phyloP scores from a whole-genome alignment of 345 rosid genomes.

The Salix caprea region DNA sequence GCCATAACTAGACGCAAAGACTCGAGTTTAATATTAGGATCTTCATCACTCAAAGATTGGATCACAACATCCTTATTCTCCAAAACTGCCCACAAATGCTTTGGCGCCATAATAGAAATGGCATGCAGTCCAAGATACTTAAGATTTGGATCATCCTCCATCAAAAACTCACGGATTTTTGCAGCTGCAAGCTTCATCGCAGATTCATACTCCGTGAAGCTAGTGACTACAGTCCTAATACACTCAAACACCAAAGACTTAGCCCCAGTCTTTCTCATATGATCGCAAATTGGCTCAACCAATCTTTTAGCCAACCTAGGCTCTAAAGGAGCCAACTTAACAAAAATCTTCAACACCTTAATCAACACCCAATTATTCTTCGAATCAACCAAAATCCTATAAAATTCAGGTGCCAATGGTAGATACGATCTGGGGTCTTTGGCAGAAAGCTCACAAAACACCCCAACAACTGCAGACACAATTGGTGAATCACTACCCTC shows the following conservation, averaged over 20 bases:
- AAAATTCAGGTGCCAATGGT: slow-evolving; percentile 86
- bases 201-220: slow-evolving; percentile 78
- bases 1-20: slow-evolving; percentile 80
- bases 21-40: slow-evolving; percentile 72
- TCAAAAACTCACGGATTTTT: slow-evolving; percentile 62
- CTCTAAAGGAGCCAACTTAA: slow-evolving; percentile 70
- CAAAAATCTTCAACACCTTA: slow-evolving; percentile 78
- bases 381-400: slow-evolving; percentile 73
- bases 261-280: slow-evolving; percentile 75
- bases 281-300: slow-evolving; percentile 81
- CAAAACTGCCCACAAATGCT: slow-evolving; percentile 76
- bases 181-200: slow-evolving; percentile 74
- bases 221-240: slow-evolving; percentile 67
- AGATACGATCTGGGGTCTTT: slow-evolving; percentile 74
- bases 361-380: slow-evolving; percentile 89
- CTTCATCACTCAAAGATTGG: slow-evolving; percentile 77
- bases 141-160: slow-evolving; percentile 83
- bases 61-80: slow-evolving; percentile 85
- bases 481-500: slow-evolving; percentile 64
- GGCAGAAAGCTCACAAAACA: slow-evolving; percentile 70
- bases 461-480: slow-evolving; percentile 68
- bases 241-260: slow-evolving; percentile 90
- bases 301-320: slow-evolving; percentile 78
- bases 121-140: slow-evolving; percentile 94
- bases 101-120: slow-evolving; percentile 54